Evolutionary conservation across 2,329 filamentous ascomycete species (phyloP).

Genomic region (Dactylonectria estremocensis): DNA sequence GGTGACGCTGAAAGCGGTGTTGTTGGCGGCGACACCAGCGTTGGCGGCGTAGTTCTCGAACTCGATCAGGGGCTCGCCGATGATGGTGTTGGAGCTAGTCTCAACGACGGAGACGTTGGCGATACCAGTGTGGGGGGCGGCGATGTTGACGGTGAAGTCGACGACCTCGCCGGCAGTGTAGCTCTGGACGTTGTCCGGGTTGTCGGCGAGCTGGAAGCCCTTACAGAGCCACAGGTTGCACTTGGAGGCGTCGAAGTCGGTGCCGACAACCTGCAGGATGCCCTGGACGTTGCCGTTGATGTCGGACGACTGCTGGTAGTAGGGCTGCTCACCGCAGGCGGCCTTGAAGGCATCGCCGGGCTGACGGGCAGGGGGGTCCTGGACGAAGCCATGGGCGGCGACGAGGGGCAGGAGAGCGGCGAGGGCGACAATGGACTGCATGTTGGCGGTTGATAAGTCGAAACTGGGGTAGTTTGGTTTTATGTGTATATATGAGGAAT

Average conservation of each 20-base stretch:
- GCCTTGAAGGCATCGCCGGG: conserved; percentile 60
- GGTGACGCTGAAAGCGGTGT: conserved; percentile 67
- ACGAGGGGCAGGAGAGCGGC: conserved; percentile 50
- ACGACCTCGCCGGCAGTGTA: conserved; percentile 61
- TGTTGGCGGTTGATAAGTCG: conserved; percentile 34
- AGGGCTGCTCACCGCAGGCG: conserved; percentile 61
- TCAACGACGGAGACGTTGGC: conserved; percentile 73
- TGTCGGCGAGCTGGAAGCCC: conserved; percentile 63
- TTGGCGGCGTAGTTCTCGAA: conserved; percentile 70
- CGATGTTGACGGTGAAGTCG: conserved; percentile 57
- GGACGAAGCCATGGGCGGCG: conserved; percentile 62
- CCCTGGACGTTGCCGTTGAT: conserved; percentile 58
- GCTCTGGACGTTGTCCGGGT: conserved; percentile 58
- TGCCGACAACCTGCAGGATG: conserved; percentile 52
- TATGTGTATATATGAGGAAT: background rate
- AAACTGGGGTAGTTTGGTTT: conserved; percentile 2
- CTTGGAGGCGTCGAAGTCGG: conserved; percentile 40
- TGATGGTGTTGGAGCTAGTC: conserved; percentile 64
- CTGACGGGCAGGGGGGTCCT: conserved; percentile 57
- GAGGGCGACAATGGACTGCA: conserved; percentile 45
- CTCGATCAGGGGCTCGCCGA: conserved; percentile 67
- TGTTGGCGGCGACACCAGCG: conserved; percentile 57
- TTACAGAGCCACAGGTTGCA: conserved; percentile 64
- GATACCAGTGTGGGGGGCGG: conserved; percentile 62
- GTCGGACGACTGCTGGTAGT: conserved; percentile 51